phyloP scores from a whole-genome alignment of 139 green algal species.

The Zygnema circumcarinatum region DNA sequence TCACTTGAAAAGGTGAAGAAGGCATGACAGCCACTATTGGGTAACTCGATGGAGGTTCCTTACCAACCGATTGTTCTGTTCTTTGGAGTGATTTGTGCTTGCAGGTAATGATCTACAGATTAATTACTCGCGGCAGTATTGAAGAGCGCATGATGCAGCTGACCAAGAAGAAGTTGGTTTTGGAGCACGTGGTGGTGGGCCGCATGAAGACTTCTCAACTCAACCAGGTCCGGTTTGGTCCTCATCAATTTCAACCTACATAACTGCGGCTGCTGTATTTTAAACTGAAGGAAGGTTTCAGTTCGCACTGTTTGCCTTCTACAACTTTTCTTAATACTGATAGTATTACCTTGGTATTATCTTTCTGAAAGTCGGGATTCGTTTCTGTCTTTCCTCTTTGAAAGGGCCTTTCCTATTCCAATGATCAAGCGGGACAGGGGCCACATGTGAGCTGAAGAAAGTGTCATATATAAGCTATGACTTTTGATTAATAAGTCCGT shows the following conservation, averaged over 20 bases:
- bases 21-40: conserved; percentile 4
- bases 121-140: conserved; percentile 81
- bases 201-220: conserved; percentile 60
- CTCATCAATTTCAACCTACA: background rate
- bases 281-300: background rate
- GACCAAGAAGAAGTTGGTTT: conserved; percentile 82
- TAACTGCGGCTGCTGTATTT: background rate
- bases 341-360: background rate
- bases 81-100: conserved; percentile 12
- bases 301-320: background rate
- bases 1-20: conserved; percentile 1
- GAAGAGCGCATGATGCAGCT: conserved; percentile 91
- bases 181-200: conserved; percentile 85
- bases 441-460: too few relatives aligned
- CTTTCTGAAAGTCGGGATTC: too few relatives aligned
- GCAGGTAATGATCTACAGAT: conserved; percentile 85
- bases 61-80: background rate
- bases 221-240: conserved; percentile 55
- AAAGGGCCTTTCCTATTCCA: too few relatives aligned
- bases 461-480: too few relatives aligned
- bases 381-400: too few relatives aligned
- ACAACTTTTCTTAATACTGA: background rate
- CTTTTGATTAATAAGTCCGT: too few relatives aligned
- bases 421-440: too few relatives aligned
- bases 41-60: too few relatives aligned